Percentiles rank a stretch among this genome's conserved stretches.
phyloP scores from a whole-genome alignment of 164 flowering plant species.

The Nymphaea thermarum region DNA sequence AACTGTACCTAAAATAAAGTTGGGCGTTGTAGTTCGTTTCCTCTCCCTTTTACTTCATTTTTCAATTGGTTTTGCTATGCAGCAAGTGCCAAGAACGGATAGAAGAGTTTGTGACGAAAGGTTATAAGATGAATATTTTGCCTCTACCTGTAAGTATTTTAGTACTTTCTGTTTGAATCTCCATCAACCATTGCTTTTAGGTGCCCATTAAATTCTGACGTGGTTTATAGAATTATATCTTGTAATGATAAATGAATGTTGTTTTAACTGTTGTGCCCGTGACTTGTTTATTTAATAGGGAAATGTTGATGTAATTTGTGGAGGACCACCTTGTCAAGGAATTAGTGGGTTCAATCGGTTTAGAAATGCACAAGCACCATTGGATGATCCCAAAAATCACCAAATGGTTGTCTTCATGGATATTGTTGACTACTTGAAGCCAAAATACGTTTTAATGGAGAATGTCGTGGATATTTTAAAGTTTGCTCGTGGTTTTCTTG shows the following conservation, averaged over 20 bases:
- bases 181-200: neutral
- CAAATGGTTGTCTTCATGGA: slow-evolving; percentile 74
- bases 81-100: slow-evolving; percentile 45
- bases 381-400: slow-evolving; percentile 54
- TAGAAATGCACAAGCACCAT: slow-evolving; percentile 35
- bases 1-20: neutral
- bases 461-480: slow-evolving; percentile 72
- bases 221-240: neutral
- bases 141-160: slow-evolving; percentile 58
- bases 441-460: slow-evolving; percentile 76
- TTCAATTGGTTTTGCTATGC: neutral
- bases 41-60: neutral
- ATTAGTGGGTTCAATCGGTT: slow-evolving; percentile 83
- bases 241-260: too few relatives aligned
- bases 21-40: neutral
- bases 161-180: neutral
- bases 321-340: slow-evolving; percentile 98
- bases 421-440: slow-evolving; percentile 53
- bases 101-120: slow-evolving; percentile 36
- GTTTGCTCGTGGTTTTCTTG: slow-evolving; percentile 48
- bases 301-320: slow-evolving; percentile 73
- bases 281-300: slow-evolving; percentile 31
- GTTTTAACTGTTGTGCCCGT: too few relatives aligned
- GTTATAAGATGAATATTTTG: slow-evolving; percentile 31
- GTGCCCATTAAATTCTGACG: neutral